Evolutionary conservation across 2,329 filamentous ascomycete genomes (phyloP).

Genomic region (Cladophialophora exuberans): DNA sequence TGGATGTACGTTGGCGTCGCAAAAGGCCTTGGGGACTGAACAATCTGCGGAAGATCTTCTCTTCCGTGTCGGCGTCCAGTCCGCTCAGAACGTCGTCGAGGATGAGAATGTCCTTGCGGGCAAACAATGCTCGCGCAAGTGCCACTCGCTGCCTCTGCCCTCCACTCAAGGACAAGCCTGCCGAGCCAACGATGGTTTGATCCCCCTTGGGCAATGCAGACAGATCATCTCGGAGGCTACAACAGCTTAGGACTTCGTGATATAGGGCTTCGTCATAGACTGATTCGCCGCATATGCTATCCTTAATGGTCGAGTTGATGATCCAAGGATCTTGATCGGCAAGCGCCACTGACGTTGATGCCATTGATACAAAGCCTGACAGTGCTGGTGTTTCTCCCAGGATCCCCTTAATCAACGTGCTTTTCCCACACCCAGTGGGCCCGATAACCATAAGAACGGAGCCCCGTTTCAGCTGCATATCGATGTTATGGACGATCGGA

Average conservation of each 20-base stretch:
- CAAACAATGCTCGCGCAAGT: slow-evolving; percentile 78
- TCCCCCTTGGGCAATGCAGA: slow-evolving; percentile 76
- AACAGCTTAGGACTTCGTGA: slow-evolving; percentile 68
- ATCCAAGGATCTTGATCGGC: slow-evolving; percentile 73
- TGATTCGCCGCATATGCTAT: slow-evolving; percentile 78
- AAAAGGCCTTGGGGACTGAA: neutral
- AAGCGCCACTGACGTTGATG: neutral
- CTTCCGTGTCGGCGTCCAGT: slow-evolving; percentile 80
- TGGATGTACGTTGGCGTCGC: neutral
- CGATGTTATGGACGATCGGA: neutral
- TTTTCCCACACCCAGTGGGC: neutral
- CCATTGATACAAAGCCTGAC: neutral
- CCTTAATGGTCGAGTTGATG: slow-evolving; percentile 75
- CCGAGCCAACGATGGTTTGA: slow-evolving; percentile 77
- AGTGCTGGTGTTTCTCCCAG: neutral
- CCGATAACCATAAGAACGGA: neutral
- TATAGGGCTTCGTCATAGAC: slow-evolving; percentile 71
- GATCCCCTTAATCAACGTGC: neutral
- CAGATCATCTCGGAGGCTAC: slow-evolving; percentile 74
- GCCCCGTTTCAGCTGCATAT: neutral
- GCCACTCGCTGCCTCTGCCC: slow-evolving; percentile 83
- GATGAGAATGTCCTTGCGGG: slow-evolving; percentile 72
- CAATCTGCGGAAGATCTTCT: slow-evolving; percentile 50
- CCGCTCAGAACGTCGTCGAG: slow-evolving; percentile 83
- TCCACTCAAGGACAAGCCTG: slow-evolving; percentile 80